Conservation (phyloP, 164 flowering plant genomes). For the Stephania cephalantha region DNA sequence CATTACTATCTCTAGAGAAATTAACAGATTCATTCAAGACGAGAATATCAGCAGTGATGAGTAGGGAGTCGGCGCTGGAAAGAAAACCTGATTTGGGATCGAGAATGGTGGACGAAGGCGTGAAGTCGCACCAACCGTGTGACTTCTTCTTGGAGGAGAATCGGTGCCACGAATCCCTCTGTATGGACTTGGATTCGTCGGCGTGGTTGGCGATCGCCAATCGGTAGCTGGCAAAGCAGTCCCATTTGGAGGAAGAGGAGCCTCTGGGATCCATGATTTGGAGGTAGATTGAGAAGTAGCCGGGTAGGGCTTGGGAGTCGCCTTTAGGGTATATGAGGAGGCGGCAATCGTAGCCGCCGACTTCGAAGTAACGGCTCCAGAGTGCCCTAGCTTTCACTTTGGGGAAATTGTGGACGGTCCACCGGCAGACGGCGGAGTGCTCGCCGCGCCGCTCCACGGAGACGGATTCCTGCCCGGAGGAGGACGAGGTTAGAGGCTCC, state of each 20-base stretch:
- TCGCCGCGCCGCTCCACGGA: conserved; percentile 60
- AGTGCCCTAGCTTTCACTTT: conserved; percentile 69
- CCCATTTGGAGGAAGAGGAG: conserved; percentile 75
- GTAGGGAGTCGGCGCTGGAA: conserved; percentile 40
- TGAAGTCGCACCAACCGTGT: conserved; percentile 97
- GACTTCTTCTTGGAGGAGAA: conserved; percentile 91
- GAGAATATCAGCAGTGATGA: conserved; percentile 79
- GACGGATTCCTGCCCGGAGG: conserved; percentile 47
- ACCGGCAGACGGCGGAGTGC: conserved; percentile 63
- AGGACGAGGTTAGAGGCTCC: conserved; percentile 1
- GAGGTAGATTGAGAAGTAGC: conserved; percentile 74
- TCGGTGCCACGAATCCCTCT: conserved; percentile 89
- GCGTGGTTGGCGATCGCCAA: conserved; percentile 53
- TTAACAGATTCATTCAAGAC: conserved; percentile 66
- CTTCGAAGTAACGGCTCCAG: conserved; percentile 91
- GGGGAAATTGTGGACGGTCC: conserved; percentile 76
- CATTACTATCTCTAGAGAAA: conserved; percentile 56
- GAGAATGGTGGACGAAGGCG: conserved; percentile 53
- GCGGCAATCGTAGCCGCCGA: conserved; percentile 90
- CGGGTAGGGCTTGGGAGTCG: conserved; percentile 89
- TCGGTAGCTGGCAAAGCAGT: conserved; percentile 82
- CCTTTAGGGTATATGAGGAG: conserved; percentile 86
- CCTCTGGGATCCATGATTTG: conserved; percentile 90
- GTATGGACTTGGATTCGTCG: conserved; percentile 65
- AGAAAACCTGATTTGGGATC: conserved; percentile 65